phyloP scores from a whole-genome alignment of 2,329 filamentous ascomycete genomes.

The Colletotrichum chrysophilum region DNA sequence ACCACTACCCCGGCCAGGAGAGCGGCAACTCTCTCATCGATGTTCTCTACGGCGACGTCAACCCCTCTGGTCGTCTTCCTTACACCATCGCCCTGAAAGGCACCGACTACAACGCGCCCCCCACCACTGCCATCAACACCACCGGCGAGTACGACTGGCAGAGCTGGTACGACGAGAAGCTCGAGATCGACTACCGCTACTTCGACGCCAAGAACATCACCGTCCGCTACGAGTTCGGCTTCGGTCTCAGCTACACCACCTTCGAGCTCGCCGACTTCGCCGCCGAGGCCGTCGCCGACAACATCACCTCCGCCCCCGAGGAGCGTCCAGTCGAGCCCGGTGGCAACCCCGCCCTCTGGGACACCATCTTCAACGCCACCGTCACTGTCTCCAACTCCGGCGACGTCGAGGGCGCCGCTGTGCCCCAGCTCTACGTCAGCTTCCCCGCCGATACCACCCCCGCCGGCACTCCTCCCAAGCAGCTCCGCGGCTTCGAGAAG shows the following conservation, averaged over 20 bases:
- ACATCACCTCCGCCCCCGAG: slow-evolving; percentile 32
- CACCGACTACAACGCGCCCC: slow-evolving; percentile 48
- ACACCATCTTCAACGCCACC: slow-evolving; percentile 51
- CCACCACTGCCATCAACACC: slow-evolving; percentile 40
- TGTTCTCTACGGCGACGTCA: slow-evolving; percentile 71
- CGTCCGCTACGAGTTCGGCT: slow-evolving; percentile 70
- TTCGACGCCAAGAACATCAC: slow-evolving; percentile 66
- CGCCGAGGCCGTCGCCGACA: slow-evolving; percentile 22
- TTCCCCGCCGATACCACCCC: slow-evolving; percentile 40
- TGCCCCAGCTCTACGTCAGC: slow-evolving; percentile 61
- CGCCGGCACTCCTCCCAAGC: slow-evolving; percentile 49
- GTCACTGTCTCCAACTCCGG: slow-evolving; percentile 58
- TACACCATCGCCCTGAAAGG: slow-evolving; percentile 72
- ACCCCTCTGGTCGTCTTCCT: slow-evolving; percentile 72
- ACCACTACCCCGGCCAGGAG: slow-evolving; percentile 76
- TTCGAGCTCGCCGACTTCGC: slow-evolving; percentile 53
- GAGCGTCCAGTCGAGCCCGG: slow-evolving; percentile 46
- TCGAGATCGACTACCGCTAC: slow-evolving; percentile 72
- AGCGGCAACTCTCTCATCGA: slow-evolving; percentile 71
- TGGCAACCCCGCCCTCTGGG: slow-evolving; percentile 62
- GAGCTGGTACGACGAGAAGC: slow-evolving; percentile 63
- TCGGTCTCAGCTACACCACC: slow-evolving; percentile 73
- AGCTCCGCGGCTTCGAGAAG: slow-evolving; percentile 60
- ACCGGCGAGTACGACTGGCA: slow-evolving; percentile 46
- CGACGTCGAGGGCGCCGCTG: slow-evolving; percentile 48